Conservation (phyloP, 345 rosid species). For the Streptanthus diversifolius region DNA sequence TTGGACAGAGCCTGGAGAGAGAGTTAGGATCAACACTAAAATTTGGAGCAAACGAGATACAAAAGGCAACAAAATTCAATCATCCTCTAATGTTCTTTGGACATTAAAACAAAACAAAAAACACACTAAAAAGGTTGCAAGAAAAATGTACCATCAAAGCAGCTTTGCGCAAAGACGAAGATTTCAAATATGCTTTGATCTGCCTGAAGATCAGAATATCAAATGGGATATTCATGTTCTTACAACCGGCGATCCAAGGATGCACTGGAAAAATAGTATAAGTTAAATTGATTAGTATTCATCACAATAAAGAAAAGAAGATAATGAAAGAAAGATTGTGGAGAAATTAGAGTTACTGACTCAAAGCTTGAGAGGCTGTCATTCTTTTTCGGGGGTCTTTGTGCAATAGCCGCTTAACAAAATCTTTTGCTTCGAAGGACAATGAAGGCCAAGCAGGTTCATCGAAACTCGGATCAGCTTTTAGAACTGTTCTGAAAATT, state of each 20-base stretch:
- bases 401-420: conserved; percentile 68
- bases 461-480: conserved; percentile 83
- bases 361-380: conserved; percentile 91
- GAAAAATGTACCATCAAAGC: conserved; percentile 64
- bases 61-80: not conserved
- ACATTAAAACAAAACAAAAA: not conserved
- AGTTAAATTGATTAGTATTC: not conserved
- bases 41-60: not conserved
- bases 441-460: conserved; percentile 90
- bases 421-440: conserved; percentile 84
- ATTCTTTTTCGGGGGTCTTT: conserved; percentile 89
- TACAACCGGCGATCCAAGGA: conserved; percentile 71
- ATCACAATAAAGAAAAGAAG: not conserved
- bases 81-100: not conserved
- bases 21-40: not conserved
- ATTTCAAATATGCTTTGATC: conserved; percentile 72
- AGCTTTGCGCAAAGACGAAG: conserved; percentile 86
- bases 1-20: conserved; percentile 74
- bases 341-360: conserved; percentile 42
- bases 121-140: not conserved
- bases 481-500: conserved; percentile 81
- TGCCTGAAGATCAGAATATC: conserved; percentile 71
- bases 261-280: conserved; percentile 54
- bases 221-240: conserved; percentile 57
- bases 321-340: conserved; percentile 16